These are phyloP conservation scores for Mrakia gelida DNA, from an alignment of 768 basidiomycete genomes.

Conservation along the genomic window DNA sequence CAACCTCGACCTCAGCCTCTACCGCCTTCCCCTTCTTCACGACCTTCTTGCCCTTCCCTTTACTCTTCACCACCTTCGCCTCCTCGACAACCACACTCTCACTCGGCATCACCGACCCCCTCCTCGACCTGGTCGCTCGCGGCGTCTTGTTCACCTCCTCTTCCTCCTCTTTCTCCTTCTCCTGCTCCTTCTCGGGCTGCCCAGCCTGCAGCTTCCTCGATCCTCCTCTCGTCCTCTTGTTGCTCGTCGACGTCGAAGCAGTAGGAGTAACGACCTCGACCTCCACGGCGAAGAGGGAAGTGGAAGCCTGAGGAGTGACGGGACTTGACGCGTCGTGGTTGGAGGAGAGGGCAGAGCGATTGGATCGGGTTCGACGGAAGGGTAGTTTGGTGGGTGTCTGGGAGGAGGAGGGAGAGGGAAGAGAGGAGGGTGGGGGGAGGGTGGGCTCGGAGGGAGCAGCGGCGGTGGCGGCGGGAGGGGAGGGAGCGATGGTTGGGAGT, in stretches of 20 bases:
- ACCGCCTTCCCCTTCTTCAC: neutral
- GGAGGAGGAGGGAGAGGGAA: neutral
- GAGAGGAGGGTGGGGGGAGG: neutral
- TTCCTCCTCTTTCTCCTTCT: neutral
- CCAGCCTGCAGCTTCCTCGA: neutral
- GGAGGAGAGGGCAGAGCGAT: neutral
- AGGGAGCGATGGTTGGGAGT: neutral
- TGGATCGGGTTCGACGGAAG: neutral
- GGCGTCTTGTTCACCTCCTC: neutral
- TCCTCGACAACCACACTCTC: neutral
- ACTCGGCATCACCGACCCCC: neutral
- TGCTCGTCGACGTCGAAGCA: neutral
- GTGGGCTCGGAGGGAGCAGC: neutral
- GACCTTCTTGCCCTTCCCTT: neutral
- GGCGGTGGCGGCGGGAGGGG: too few relatives aligned
- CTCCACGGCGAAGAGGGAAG: neutral
- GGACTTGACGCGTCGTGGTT: neutral
- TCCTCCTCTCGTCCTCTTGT: neutral
- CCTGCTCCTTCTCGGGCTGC: neutral
- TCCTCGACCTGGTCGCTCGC: neutral
- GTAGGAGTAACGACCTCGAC: neutral
- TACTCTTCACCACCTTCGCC: neutral
- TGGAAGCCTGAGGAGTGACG: neutral
- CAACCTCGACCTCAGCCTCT: neutral
- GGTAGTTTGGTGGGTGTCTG: neutral